Conservation (phyloP, 2,329 filamentous ascomycete species). For the Daldinia eschscholtzii region DNA sequence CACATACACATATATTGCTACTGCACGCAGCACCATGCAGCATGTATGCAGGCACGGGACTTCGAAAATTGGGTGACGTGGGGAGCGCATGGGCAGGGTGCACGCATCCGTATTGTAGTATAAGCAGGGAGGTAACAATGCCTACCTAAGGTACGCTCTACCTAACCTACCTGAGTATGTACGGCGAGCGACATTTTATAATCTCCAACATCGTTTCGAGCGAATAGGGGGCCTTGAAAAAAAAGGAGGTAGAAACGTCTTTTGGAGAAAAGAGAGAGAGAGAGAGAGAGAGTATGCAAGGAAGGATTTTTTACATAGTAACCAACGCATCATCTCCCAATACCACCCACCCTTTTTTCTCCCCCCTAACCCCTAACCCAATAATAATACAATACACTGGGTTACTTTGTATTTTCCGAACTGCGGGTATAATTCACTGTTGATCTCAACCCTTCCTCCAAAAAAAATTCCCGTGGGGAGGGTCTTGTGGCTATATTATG, state of each 20-base stretch:
- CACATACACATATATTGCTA: constrained; percentile 1
- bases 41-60: constrained; percentile 38
- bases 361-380: constrained; percentile 7
- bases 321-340: constrained; percentile 13
- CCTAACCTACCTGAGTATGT: too few species aligned
- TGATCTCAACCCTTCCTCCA: constrained; percentile 28
- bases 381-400: constrained; percentile 6
- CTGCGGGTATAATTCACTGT: constrained; percentile 31
- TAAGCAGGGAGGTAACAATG: background rate
- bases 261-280: background rate
- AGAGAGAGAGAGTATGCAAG: too few species aligned
- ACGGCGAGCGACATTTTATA: constrained; percentile 5
- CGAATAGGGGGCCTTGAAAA: constrained; percentile 5
- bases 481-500: constrained; percentile 28
- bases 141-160: background rate
- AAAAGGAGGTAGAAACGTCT: background rate
- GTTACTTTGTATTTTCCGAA: constrained; percentile 27
- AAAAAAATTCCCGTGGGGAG: constrained; percentile 7
- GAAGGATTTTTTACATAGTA: constrained; percentile 24
- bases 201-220: background rate
- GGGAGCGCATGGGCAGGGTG: constrained; percentile 2
- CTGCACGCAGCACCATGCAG: constrained; percentile 10
- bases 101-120: background rate
- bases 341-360: background rate
- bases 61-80: constrained; percentile 24